phyloP scores from a whole-genome alignment of 1,139 yeast species.

The Pneumocystis oryctolagi region DNA sequence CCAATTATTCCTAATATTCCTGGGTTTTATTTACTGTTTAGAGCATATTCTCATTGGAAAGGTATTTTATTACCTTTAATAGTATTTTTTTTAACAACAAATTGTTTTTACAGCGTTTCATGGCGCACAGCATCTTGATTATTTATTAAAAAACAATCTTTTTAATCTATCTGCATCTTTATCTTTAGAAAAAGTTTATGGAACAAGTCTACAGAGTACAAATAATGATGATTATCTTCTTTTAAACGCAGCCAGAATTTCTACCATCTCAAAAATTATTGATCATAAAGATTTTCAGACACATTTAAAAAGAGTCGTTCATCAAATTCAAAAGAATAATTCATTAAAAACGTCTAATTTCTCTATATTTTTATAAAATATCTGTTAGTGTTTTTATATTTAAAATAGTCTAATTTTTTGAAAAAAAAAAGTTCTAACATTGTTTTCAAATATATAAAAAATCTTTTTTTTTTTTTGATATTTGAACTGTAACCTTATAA shows the following conservation, averaged over 20 bases:
- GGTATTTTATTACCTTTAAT: conserved; percentile 19
- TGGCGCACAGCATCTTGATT: background rate
- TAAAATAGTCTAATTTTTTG: no score
- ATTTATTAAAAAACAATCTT: background rate
- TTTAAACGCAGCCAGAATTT: background rate
- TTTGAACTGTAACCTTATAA: background rate
- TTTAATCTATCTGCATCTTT: background rate
- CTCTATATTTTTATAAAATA: background rate
- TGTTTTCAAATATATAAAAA: no score
- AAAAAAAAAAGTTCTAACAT: no score
- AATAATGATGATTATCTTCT: background rate
- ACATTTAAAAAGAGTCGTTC: background rate
- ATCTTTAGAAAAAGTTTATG: background rate
- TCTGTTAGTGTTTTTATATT: background rate
- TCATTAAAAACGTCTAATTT: background rate
- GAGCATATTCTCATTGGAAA: conserved; percentile 56
- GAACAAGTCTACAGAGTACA: background rate
- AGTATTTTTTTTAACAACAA: background rate
- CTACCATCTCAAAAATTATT: background rate
- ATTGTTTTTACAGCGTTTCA: background rate
- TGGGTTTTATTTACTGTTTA: conserved; percentile 55
- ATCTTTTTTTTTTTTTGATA: background rate
- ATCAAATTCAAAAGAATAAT: background rate
- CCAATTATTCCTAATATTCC: conserved; percentile 74
- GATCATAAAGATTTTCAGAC: background rate